phyloP scores from a whole-genome alignment of 306 rosid species.

The Elaeagnus macrophylla region DNA sequence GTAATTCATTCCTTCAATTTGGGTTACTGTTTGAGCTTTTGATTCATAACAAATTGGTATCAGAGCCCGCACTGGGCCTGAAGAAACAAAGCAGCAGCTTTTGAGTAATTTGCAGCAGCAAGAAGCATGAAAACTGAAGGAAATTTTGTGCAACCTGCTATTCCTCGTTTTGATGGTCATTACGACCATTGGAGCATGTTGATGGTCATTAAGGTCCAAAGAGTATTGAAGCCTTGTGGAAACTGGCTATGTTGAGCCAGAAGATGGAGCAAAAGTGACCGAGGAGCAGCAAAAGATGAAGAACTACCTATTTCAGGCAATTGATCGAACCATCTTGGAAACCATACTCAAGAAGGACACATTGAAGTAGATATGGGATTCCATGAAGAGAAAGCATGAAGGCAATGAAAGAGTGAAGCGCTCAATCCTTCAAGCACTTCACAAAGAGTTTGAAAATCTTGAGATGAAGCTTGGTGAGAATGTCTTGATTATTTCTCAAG shows the following conservation, averaged over 20 bases:
- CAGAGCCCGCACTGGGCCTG: neutral
- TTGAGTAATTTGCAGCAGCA: neutral
- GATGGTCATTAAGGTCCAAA: too few relatives aligned
- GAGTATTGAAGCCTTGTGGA: neutral
- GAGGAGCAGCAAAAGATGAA: too few relatives aligned
- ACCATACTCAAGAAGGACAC: too few relatives aligned
- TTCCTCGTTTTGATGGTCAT: too few relatives aligned
- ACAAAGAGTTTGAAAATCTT: neutral
- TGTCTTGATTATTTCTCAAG: neutral
- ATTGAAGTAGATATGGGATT: too few relatives aligned
- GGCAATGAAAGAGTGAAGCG: neutral
- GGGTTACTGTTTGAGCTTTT: too few relatives aligned
- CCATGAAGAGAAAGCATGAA: neutral
- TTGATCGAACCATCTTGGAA: too few relatives aligned
- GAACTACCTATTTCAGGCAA: too few relatives aligned
- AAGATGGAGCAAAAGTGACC: neutral
- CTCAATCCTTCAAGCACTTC: neutral
- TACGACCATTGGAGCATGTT: too few relatives aligned
- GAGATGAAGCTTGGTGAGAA: neutral
- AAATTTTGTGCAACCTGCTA: too few relatives aligned
- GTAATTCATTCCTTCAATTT: too few relatives aligned
- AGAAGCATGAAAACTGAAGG: neutral
- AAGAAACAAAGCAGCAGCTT: constrained; percentile 4
- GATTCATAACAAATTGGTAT: neutral
- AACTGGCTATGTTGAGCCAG: neutral